Evolutionary conservation across 495 filamentous ascomycete genomes (phyloP).

Genomic region (Penicillium goetzii): DNA sequence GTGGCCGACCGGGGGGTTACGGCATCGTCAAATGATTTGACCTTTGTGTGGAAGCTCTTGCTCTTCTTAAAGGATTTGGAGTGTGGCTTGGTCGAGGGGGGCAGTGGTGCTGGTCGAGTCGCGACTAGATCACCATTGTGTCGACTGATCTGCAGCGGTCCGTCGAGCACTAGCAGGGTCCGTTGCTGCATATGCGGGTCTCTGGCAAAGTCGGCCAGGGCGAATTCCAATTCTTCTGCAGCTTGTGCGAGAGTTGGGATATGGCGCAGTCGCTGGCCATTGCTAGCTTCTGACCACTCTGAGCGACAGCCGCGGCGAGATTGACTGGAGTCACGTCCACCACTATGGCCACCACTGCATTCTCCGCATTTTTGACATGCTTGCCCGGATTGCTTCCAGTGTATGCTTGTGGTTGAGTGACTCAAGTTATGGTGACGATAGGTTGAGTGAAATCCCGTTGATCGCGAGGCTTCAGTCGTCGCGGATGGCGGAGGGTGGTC

Average conservation of each 20-base stretch:
- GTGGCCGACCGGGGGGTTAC: background rate
- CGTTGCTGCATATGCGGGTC: constrained; percentile 15
- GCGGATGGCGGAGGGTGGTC: background rate
- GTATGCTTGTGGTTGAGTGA: background rate
- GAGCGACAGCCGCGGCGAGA: background rate
- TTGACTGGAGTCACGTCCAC: background rate
- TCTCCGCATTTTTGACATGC: constrained; percentile 11
- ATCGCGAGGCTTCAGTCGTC: background rate
- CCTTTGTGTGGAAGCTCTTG: constrained; percentile 8
- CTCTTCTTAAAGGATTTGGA: constrained; percentile 17
- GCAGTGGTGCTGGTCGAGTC: constrained; percentile 41
- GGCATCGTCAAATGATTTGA: background rate
- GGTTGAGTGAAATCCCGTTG: background rate
- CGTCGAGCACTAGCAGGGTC: constrained; percentile 30
- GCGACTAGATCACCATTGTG: constrained; percentile 44
- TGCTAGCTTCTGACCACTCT: constrained; percentile 8
- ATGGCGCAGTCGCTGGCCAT: constrained; percentile 22
- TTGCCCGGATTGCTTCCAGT: background rate
- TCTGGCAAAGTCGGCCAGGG: constrained; percentile 31
- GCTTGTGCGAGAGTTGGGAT: constrained; percentile 37
- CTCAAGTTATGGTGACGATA: background rate
- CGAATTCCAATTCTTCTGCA: constrained; percentile 39
- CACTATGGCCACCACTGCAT: background rate
- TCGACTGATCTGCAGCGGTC: constrained; percentile 44
- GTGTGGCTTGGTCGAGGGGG: constrained; percentile 35